Conservation (phyloP, 2,329 filamentous ascomycete genomes). For the Moelleriella libera region DNA sequence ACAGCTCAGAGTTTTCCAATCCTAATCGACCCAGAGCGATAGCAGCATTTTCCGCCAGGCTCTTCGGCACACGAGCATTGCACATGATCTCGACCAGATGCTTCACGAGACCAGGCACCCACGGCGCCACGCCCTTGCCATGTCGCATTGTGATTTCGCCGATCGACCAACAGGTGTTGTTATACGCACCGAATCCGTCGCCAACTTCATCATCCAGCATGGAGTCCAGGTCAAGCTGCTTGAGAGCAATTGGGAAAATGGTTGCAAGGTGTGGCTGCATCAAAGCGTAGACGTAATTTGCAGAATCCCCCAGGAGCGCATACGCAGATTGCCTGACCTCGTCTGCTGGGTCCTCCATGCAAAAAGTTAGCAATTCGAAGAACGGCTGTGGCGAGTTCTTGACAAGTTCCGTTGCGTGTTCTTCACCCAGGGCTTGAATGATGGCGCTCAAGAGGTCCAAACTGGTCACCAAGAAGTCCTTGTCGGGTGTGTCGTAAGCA, state of each 20-base stretch:
- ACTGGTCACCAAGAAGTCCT: constrained; percentile 93
- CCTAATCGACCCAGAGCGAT: constrained; percentile 85
- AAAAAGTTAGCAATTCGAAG: constrained; percentile 81
- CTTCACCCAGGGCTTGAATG: constrained; percentile 69
- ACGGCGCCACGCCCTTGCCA: constrained; percentile 61
- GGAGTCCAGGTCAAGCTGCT: constrained; percentile 71
- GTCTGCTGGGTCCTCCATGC: constrained; percentile 81
- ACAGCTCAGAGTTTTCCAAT: constrained; percentile 57
- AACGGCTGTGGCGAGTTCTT: constrained; percentile 64
- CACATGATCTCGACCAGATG: constrained; percentile 71
- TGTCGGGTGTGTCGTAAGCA: constrained; percentile 67
- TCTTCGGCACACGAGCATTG: constrained; percentile 72
- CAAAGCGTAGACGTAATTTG: constrained; percentile 79
- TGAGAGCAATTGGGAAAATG: constrained; percentile 69
- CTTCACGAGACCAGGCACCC: constrained; percentile 61
- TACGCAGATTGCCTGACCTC: constrained; percentile 95
- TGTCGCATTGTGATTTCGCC: constrained; percentile 83
- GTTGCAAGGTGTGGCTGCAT: constrained; percentile 59
- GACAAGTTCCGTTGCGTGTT: constrained; percentile 65
- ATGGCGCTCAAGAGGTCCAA: constrained; percentile 87
- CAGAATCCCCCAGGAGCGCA: constrained; percentile 84
- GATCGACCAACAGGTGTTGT: constrained; percentile 95
- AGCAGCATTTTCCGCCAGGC: constrained; percentile 84
- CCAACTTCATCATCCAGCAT: constrained; percentile 70
- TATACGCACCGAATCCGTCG: constrained; percentile 79